Conservation (phyloP, 306 rosid species). For the cucumber (Cucumis sativus) region Cucumber_9930_V3 NC_026657.2:29453501-29454000, state of each 20-base stretch:
- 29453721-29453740: conserved; percentile 16
- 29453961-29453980: conserved; percentile 11
- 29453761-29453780: conserved; percentile 7
- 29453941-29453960: conserved; percentile 72
- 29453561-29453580: background rate
- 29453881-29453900: conserved; percentile 69
- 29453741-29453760: conserved; percentile 21
- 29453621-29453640: conserved; percentile 72
- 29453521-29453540: background rate
- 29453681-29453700: conserved; percentile 82
- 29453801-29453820: conserved; percentile 42
- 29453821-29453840: conserved; percentile 63
- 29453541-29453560: background rate
- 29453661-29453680: conserved; percentile 73
- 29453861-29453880: conserved; percentile 47
- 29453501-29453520: background rate
- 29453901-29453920: conserved; percentile 75
- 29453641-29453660: conserved; percentile 83
- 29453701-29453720: conserved; percentile 74
- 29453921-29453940: conserved; percentile 88
- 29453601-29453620: conserved; percentile 54
- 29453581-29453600: background rate
- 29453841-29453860: conserved; percentile 76
- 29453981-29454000: background rate
- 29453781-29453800: background rate